These are phyloP conservation scores for Daedalea quercina DNA, from an alignment of 768 basidiomycete genomes.

Conservation along the genomic window DNA sequence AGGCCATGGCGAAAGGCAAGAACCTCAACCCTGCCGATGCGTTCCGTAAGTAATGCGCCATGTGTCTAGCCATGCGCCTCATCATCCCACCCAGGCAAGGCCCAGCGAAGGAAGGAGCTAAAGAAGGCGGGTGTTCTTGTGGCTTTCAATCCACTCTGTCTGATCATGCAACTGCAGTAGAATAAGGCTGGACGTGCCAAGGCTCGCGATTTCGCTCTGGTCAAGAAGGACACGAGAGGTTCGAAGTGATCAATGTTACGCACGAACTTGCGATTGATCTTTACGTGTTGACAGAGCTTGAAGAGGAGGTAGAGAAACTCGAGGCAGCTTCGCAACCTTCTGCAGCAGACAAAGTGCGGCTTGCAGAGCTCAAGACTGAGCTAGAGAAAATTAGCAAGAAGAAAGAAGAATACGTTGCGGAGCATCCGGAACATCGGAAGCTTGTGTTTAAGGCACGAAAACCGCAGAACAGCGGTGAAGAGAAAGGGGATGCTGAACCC, in stretches of 20 bases:
- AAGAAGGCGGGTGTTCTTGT: slow-evolving; percentile 64
- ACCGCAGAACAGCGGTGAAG: slow-evolving; percentile 32
- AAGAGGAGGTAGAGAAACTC: slow-evolving; percentile 70
- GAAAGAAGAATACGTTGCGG: slow-evolving; percentile 87
- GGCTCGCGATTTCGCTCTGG: slow-evolving; percentile 78
- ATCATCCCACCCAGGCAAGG: slow-evolving; percentile 65
- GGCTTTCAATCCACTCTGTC: slow-evolving; percentile 6
- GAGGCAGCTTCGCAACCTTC: slow-evolving; percentile 40
- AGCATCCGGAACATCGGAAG: slow-evolving; percentile 88
- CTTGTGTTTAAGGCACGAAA: slow-evolving; percentile 66
- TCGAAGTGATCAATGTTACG: too few species aligned
- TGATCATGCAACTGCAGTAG: slow-evolving; percentile 46
- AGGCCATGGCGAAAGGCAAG: slow-evolving; percentile 76
- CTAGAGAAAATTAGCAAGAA: slow-evolving; percentile 74
- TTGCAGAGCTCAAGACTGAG: slow-evolving; percentile 70
- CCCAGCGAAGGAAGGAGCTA: slow-evolving; percentile 88
- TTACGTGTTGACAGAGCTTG: slow-evolving; percentile 54
- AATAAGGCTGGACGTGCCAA: slow-evolving; percentile 85
- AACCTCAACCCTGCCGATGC: slow-evolving; percentile 92
- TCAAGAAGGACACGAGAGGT: slow-evolving; percentile 93
- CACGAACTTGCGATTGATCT: too few species aligned
- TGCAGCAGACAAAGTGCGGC: slow-evolving; percentile 53
- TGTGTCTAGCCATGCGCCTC: neutral
- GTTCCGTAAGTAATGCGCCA: slow-evolving; percentile 49
- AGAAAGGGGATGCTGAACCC: slow-evolving; percentile 35